A percentile compares a stretch with the other conserved stretches of the same genome.
These are phyloP conservation scores for Cladosporium sp. DNA, from an alignment of 2,329 filamentous ascomycete genomes.

Conservation along the genomic window DNA sequence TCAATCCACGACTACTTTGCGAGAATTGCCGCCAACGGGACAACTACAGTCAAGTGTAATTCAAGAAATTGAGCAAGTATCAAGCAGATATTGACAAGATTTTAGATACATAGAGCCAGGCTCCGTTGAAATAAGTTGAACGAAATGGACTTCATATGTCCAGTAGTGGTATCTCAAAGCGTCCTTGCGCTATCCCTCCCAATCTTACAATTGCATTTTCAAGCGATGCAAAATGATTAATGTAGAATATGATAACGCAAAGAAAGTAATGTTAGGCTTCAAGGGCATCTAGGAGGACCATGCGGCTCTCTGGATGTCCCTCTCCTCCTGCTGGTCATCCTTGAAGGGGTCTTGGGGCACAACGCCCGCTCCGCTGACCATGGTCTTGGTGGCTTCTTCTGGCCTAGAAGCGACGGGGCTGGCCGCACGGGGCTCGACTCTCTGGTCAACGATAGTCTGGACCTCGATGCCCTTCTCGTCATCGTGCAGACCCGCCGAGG, in stretches of 20 bases:
- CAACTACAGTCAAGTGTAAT: too few relatives aligned
- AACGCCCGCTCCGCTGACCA: background rate
- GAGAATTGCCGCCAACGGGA: too few relatives aligned
- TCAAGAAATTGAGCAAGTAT: too few relatives aligned
- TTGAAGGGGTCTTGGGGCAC: background rate
- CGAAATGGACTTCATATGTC: background rate
- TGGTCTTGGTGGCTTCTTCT: constrained; percentile 5
- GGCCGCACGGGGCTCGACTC: background rate
- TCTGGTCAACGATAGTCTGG: constrained; percentile 4
- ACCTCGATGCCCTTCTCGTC: constrained; percentile 3
- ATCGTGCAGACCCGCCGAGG: background rate
- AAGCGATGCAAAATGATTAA: too few relatives aligned
- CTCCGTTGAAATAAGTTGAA: background rate
- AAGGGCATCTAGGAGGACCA: constrained; percentile 3
- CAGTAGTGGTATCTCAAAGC: background rate
- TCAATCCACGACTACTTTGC: too few relatives aligned
- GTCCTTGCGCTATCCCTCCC: background rate
- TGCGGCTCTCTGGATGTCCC: constrained; percentile 6
- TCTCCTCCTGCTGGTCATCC: constrained; percentile 7
- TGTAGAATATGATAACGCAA: too few relatives aligned
- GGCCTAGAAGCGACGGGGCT: background rate
- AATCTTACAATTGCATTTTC: background rate
- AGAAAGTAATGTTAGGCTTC: too few relatives aligned
- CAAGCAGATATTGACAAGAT: too few relatives aligned
- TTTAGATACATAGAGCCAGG: too few relatives aligned